Evolutionary conservation across 1,284 basidiomycete species (phyloP).

Genomic region (Pseudozyma flocculosa): DNA sequence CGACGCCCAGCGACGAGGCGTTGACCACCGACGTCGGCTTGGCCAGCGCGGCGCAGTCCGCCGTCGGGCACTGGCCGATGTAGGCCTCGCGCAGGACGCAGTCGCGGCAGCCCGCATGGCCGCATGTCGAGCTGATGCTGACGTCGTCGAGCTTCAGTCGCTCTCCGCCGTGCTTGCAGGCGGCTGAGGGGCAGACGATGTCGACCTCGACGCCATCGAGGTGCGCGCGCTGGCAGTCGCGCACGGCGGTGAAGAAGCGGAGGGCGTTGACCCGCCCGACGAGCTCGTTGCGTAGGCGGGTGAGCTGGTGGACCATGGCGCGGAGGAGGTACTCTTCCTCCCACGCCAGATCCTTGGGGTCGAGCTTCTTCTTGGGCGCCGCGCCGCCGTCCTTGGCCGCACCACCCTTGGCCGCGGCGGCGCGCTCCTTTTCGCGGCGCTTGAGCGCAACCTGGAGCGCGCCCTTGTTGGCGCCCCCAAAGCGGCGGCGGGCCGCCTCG

Average conservation of each 20-base stretch:
- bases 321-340: slow-evolving; percentile 34
- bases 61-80: slow-evolving; percentile 38
- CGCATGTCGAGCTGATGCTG: slow-evolving; percentile 37
- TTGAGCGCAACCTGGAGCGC: slow-evolving; percentile 31
- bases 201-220: slow-evolving; percentile 18
- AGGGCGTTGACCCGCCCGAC: slow-evolving; percentile 38
- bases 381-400: slow-evolving; percentile 20
- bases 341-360: slow-evolving; percentile 29
- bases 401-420: slow-evolving; percentile 17
- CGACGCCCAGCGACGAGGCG: slow-evolving; percentile 33
- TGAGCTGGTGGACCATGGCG: slow-evolving; percentile 38
- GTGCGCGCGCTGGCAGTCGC: slow-evolving; percentile 39
- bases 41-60: slow-evolving; percentile 30
- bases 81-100: slow-evolving; percentile 40
- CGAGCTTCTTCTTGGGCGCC: slow-evolving; percentile 15
- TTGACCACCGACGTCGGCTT: slow-evolving; percentile 38
- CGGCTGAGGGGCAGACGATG: slow-evolving; percentile 26
- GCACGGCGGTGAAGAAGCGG: slow-evolving; percentile 42
- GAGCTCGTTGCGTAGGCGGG: slow-evolving; percentile 38
- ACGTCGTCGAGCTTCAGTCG: slow-evolving; percentile 22
- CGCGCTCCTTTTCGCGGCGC: slow-evolving; percentile 22
- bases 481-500: slow-evolving; percentile 14
- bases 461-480: slow-evolving; percentile 6
- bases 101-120: slow-evolving; percentile 34
- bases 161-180: slow-evolving; percentile 18